Conservation (phyloP, 2,329 filamentous ascomycete genomes). For the Gaeumannomyces sp. region DNA sequence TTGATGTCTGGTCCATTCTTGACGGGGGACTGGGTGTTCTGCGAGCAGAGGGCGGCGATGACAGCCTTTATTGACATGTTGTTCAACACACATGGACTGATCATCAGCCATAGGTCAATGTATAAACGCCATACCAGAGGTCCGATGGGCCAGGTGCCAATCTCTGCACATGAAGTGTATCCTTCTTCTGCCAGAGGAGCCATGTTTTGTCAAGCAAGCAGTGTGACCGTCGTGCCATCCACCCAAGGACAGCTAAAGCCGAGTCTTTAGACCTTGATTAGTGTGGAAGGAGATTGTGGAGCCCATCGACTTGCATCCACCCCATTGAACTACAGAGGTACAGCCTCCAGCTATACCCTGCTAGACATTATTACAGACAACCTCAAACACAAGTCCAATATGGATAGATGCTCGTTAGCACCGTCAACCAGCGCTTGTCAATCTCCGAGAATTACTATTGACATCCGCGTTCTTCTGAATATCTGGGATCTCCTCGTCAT, state of each 20-base stretch:
- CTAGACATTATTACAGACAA: conserved; percentile 67
- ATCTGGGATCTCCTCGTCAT: conserved; percentile 78
- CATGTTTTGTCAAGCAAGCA: neutral
- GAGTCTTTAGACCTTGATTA: neutral
- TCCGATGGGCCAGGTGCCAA: neutral
- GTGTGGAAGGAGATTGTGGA: neutral
- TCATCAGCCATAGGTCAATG: neutral
- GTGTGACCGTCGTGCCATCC: neutral
- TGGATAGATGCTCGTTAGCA: conserved; percentile 87
- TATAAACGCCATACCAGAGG: neutral
- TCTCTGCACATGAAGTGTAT: neutral
- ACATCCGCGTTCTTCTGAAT: conserved; percentile 85
- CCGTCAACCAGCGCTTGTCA: conserved; percentile 94
- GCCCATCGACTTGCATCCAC: neutral
- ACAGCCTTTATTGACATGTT: neutral
- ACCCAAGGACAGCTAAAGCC: neutral
- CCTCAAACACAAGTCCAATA: conserved; percentile 77
- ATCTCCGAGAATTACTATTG: conserved; percentile 85
- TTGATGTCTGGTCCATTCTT: conserved; percentile 44
- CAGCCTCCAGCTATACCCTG: conserved; percentile 19
- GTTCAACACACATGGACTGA: neutral
- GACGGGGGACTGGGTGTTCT: conserved; percentile 50
- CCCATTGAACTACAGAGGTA: neutral
- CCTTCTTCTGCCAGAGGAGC: neutral
- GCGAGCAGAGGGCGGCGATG: conserved; percentile 26